Percentiles rank a stretch among this genome's conserved stretches.
Evolutionary conservation across 225 moss, liverwort and hornwort genomes (phyloP).

Genomic region (Polytrichum formosum): DNA sequence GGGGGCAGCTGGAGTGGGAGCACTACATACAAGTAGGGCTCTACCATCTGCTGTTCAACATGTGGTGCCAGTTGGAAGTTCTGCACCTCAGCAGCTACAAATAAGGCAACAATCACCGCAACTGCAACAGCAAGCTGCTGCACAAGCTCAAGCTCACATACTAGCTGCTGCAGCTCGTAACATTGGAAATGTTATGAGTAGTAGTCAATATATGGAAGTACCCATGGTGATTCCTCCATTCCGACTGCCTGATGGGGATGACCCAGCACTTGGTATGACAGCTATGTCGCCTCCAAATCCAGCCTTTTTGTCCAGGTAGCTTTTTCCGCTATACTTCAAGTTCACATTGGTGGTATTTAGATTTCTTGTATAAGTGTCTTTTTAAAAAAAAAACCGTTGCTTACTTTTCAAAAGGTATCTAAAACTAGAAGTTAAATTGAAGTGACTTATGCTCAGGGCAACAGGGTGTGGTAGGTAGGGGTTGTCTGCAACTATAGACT

Average conservation of each 20-base stretch:
- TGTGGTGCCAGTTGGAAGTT: conserved; percentile 46
- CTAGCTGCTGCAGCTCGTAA: conserved; percentile 80
- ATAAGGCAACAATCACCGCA: conserved; percentile 85
- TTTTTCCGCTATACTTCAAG: neutral
- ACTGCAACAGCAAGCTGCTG: conserved; percentile 77
- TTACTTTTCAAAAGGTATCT: no score
- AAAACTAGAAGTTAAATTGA: no score
- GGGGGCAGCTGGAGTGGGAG: conserved; percentile 31
- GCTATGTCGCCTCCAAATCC: conserved; percentile 99
- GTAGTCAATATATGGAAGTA: conserved; percentile 78
- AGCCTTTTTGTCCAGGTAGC: conserved; percentile 71
- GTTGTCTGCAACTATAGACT: no score
- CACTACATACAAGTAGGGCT: conserved; percentile 44
- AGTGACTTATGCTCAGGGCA: no score
- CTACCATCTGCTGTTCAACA: conserved; percentile 52
- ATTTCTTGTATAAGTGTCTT: no score
- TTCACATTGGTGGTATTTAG: no score
- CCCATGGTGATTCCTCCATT: conserved; percentile 79
- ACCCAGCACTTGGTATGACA: conserved; percentile 97
- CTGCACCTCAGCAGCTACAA: conserved; percentile 66
- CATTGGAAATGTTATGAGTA: conserved; percentile 70
- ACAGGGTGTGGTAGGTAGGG: no score
- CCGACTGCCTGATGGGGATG: conserved; percentile 95
- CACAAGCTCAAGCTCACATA: conserved; percentile 60
- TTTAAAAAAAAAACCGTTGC: no score